A percentile compares a stretch with the other conserved stretches of the same genome.
Evolutionary conservation across 306 rosid species (phyloP).

Genomic region (Lathyrus aphaca): DNA sequence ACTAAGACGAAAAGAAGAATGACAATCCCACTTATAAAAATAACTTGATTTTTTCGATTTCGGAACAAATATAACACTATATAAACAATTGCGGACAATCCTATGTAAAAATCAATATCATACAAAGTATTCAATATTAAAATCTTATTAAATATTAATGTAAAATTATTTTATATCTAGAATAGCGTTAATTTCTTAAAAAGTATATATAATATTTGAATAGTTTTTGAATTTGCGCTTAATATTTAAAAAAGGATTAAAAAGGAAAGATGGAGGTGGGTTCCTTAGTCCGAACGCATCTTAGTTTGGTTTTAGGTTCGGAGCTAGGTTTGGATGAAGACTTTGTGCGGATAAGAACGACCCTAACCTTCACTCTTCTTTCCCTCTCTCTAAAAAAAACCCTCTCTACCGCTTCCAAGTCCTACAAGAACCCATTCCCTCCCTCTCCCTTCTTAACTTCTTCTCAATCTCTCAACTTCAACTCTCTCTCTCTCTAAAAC

Average conservation of each 20-base stretch:
- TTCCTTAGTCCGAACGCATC: conserved; percentile 86
- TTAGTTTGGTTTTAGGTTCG: conserved; percentile 49
- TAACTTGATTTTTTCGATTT: no score
- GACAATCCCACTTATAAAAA: no score
- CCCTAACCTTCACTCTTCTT: conserved; percentile 37
- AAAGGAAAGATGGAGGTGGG: conserved; percentile 79
- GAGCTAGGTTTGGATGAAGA: conserved; percentile 64
- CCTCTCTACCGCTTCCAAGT: conserved; percentile 70
- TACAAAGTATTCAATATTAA: no score
- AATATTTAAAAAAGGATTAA: background rate
- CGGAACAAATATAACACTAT: no score
- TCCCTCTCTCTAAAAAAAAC: conserved; percentile 44
- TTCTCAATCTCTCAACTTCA: conserved; percentile 13
- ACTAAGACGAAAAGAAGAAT: no score
- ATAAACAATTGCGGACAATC: no score
- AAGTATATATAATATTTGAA: no score
- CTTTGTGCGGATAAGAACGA: conserved; percentile 94
- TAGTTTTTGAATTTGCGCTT: no score
- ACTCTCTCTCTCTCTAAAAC: conserved; percentile 4
- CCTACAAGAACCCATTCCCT: conserved; percentile 76
- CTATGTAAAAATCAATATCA: no score
- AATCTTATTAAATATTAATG: no score
- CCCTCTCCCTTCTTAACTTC: conserved; percentile 45
- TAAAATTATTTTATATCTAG: no score
- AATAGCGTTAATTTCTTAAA: no score